Conservation (phyloP, 2,329 filamentous ascomycete species). For the Paecilomyces niveus region DNA sequence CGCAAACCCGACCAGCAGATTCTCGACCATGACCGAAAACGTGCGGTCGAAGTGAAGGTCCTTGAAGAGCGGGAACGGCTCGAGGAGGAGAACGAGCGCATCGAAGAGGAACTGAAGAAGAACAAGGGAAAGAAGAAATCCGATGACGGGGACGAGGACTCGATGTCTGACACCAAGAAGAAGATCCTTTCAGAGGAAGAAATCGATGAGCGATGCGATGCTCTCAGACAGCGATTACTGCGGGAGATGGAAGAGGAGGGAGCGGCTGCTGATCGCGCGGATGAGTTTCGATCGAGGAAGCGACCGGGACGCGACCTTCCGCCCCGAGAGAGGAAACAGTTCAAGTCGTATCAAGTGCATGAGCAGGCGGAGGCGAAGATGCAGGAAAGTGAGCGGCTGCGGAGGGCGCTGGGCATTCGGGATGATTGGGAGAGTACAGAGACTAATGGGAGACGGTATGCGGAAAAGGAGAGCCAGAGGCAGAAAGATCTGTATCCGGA, state of each 20-base stretch:
- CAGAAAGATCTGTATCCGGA: slow-evolving; percentile 5
- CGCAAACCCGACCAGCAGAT: slow-evolving; percentile 88
- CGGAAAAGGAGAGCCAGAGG: slow-evolving; percentile 9
- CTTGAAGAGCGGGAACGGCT: slow-evolving; percentile 82
- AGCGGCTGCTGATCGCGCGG: slow-evolving; percentile 4
- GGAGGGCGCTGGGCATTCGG: slow-evolving; percentile 79
- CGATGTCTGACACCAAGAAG: slow-evolving; percentile 20
- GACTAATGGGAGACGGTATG: slow-evolving; percentile 13
- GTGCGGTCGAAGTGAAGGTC: slow-evolving; percentile 87
- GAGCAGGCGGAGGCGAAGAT: slow-evolving; percentile 95
- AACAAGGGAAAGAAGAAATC: slow-evolving; percentile 1
- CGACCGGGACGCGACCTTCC: slow-evolving; percentile 9
- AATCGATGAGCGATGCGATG: slow-evolving; percentile 71
- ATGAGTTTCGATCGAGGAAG: not conserved
- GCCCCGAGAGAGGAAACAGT: slow-evolving; percentile 36
- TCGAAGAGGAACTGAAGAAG: slow-evolving; percentile 72
- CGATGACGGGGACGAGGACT: slow-evolving; percentile 4
- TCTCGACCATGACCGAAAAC: slow-evolving; percentile 85
- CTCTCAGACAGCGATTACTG: slow-evolving; percentile 57
- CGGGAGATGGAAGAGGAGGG: slow-evolving; percentile 46
- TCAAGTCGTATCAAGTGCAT: slow-evolving; percentile 93
- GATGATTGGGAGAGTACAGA: slow-evolving; percentile 83
- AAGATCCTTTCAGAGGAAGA: slow-evolving; percentile 65
- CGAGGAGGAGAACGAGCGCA: slow-evolving; percentile 66
- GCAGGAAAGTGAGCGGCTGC: slow-evolving; percentile 81